These are phyloP conservation scores for Camellia granthamiana DNA, from an alignment of 148 eudicot species.

Conservation along the genomic window DNA sequence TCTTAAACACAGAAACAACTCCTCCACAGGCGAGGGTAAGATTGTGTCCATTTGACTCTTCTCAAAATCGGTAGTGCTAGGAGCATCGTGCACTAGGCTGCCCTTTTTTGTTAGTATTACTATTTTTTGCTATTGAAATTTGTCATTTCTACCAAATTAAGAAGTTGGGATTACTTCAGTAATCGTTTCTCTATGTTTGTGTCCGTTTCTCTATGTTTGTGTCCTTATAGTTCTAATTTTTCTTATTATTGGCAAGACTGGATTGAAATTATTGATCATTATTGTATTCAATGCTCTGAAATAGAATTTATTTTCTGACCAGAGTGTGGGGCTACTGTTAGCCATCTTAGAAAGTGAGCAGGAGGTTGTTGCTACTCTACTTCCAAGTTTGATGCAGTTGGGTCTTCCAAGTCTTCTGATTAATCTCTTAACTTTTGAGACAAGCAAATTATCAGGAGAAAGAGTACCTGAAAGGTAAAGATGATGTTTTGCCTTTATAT, in stretches of 20 bases:
- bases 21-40: no score
- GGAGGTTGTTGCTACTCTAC: slow-evolving; percentile 51
- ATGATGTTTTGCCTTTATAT: not conserved
- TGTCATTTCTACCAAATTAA: not conserved
- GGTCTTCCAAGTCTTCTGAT: slow-evolving; percentile 65
- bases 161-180: not conserved
- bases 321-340: slow-evolving; percentile 72
- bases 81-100: no score
- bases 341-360: slow-evolving; percentile 64
- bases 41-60: no score
- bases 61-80: no score
- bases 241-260: not conserved
- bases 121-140: not conserved
- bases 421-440: slow-evolving; percentile 71
- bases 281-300: slow-evolving; percentile 9
- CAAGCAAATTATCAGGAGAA: slow-evolving; percentile 59
- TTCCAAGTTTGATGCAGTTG: slow-evolving; percentile 61
- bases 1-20: no score
- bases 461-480: slow-evolving; percentile 77
- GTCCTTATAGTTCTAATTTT: not conserved
- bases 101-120: no score
- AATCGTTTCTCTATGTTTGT: not conserved
- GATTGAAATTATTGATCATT: not conserved
- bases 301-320: slow-evolving; percentile 19
- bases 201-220: not conserved